A percentile compares a stretch with the other conserved stretches of the same genome.
phyloP scores from a whole-genome alignment of 768 basidiomycete genomes.

The Sporobolomyces phaffii region DNA sequence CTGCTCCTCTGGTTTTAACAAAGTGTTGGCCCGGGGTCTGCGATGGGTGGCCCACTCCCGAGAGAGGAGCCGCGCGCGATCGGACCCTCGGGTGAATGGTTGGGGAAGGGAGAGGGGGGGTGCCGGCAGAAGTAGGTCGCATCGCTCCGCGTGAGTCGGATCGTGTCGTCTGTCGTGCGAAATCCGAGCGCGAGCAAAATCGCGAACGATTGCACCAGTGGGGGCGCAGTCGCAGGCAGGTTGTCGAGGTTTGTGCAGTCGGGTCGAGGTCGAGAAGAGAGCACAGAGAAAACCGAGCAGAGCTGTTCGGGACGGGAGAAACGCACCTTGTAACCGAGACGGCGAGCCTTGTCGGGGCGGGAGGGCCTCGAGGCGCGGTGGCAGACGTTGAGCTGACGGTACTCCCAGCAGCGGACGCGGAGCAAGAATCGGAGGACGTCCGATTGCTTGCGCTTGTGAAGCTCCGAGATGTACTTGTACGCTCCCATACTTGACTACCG shows the following conservation, averaged over 20 bases:
- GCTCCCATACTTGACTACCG: conserved; percentile 46
- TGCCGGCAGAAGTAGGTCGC: not conserved
- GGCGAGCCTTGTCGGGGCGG: conserved; percentile 97
- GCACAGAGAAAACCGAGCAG: not conserved
- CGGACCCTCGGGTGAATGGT: not conserved
- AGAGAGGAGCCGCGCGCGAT: not conserved
- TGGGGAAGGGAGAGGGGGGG: not conserved
- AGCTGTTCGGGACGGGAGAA: not conserved
- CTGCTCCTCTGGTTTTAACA: conserved; percentile 2
- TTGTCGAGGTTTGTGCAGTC: too few relatives aligned
- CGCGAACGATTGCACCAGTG: too few relatives aligned
- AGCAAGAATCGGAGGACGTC: conserved; percentile 96
- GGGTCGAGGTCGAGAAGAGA: not conserved
- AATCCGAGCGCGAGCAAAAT: too few relatives aligned
- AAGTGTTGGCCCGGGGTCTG: not conserved
- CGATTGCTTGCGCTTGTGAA: conserved; percentile 98
- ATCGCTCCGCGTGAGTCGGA: not conserved
- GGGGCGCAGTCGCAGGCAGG: too few relatives aligned
- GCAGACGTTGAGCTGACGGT: conserved; percentile 94
- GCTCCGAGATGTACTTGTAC: conserved; percentile 67
- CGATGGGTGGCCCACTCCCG: too few relatives aligned
- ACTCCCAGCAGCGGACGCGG: conserved; percentile 67
- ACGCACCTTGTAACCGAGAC: conserved; percentile 80
- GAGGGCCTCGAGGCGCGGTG: conserved; percentile 97
- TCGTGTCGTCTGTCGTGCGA: not conserved